Conservation (phyloP, 441 rosid genomes). For the Manihot esculenta region DNA sequence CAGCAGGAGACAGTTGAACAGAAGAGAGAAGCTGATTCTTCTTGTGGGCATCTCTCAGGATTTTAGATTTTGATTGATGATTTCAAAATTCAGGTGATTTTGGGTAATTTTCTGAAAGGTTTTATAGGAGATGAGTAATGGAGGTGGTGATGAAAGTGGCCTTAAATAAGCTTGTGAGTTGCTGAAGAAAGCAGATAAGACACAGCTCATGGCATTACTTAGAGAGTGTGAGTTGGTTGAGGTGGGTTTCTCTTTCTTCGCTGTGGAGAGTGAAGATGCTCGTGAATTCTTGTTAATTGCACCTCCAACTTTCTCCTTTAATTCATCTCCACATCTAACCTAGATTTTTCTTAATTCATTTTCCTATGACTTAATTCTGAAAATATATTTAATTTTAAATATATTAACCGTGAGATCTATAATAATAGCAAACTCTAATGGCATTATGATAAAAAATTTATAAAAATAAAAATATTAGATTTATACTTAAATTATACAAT, state of each 20-base stretch:
- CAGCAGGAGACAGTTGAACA: slow-evolving; percentile 25
- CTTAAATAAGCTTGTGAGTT: slow-evolving; percentile 73
- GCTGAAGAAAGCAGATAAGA: slow-evolving; percentile 28
- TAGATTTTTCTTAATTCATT: too few species aligned
- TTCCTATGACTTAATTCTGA: too few species aligned
- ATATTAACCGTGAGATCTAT: too few species aligned
- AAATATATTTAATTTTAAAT: too few species aligned
- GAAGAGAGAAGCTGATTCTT: not conserved
- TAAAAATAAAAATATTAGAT: too few species aligned
- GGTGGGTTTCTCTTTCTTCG: too few species aligned
- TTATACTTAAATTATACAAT: too few species aligned
- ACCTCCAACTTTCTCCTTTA: not conserved
- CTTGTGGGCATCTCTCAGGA: slow-evolving; percentile 20
- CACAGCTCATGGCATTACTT: slow-evolving; percentile 18
- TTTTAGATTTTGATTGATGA: not conserved
- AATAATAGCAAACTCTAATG: too few species aligned
- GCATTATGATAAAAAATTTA: too few species aligned
- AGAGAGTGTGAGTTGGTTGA: slow-evolving; percentile 28
- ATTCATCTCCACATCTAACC: too few species aligned
- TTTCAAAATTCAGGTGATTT: not conserved
- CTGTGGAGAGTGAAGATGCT: slow-evolving; percentile 42
- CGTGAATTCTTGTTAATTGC: slow-evolving; percentile 57
- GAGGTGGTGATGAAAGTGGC: slow-evolving; percentile 3
- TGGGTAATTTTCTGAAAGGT: not conserved
- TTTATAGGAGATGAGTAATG: too few species aligned